Conservation (phyloP, 345 rosid genomes). For the Brassica juncea region DNA sequence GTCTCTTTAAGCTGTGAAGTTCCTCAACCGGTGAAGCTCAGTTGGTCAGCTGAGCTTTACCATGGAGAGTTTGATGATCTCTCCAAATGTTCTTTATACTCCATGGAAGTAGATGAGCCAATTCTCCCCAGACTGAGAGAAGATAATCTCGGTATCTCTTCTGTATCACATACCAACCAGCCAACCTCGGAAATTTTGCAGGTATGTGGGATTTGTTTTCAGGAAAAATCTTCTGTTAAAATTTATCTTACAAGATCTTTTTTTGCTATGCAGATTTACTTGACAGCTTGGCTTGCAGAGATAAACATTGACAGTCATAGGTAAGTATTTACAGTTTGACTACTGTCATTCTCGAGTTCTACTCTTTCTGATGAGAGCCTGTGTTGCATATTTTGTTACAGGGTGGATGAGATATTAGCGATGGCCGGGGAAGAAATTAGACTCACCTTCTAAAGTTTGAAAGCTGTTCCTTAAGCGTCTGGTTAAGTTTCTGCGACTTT, state of each 20-base stretch:
- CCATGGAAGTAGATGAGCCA: slow-evolving; percentile 49
- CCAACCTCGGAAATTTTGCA: slow-evolving; percentile 59
- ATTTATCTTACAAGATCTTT: background rate
- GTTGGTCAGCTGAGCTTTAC: slow-evolving; percentile 77
- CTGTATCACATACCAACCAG: slow-evolving; percentile 40
- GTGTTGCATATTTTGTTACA: slow-evolving; percentile 35
- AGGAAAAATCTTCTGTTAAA: background rate
- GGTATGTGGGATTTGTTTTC: slow-evolving; percentile 42
- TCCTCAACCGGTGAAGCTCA: slow-evolving; percentile 38
- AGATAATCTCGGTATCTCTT: slow-evolving; percentile 34
- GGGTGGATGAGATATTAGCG: slow-evolving; percentile 67
- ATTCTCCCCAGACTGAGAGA: slow-evolving; percentile 53
- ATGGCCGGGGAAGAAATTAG: slow-evolving; percentile 66
- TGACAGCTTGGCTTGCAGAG: slow-evolving; percentile 87
- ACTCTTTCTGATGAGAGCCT: background rate
- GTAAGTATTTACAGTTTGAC: slow-evolving; percentile 40
- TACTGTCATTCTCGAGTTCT: background rate
- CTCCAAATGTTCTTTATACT: slow-evolving; percentile 52
- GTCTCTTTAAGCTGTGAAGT: slow-evolving; percentile 51
- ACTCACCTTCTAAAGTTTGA: slow-evolving; percentile 39
- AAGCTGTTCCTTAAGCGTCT: background rate
- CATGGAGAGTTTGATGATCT: slow-evolving; percentile 69
- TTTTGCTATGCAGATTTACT: slow-evolving; percentile 52
- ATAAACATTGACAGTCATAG: slow-evolving; percentile 63
- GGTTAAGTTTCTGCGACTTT: background rate